Conservation (phyloP, 805 yeast genomes). For the Maudiozyma serrabonitensis region DNA sequence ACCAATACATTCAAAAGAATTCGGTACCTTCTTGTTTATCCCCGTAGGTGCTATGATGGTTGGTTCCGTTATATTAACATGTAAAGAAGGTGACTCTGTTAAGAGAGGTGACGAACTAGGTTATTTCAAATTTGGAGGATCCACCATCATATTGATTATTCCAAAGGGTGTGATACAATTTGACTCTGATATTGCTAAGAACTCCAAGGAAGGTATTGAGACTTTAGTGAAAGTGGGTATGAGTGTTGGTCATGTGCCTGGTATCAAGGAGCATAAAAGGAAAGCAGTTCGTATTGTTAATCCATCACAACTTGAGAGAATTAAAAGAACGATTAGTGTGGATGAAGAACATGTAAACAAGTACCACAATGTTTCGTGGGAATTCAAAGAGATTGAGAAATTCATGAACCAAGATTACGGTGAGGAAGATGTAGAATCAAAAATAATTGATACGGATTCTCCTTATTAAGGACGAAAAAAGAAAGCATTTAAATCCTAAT, state of each 20-base stretch:
- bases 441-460: not conserved
- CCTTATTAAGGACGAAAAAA: too few species aligned
- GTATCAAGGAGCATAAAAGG: constrained; percentile 40
- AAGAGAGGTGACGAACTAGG: constrained; percentile 78
- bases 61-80: constrained; percentile 74
- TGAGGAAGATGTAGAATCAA: not conserved
- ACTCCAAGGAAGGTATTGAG: constrained; percentile 63
- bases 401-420: constrained; percentile 6
- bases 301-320: constrained; percentile 19
- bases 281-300: constrained; percentile 29
- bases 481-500: not conserved
- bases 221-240: constrained; percentile 84
- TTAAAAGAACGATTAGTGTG: constrained; percentile 24
- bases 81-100: constrained; percentile 47
- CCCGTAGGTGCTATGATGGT: constrained; percentile 99
- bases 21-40: constrained; percentile 68
- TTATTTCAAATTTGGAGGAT: constrained; percentile 93
- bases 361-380: constrained; percentile 22
- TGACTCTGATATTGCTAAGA: constrained; percentile 64
- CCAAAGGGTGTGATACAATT: constrained; percentile 42
- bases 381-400: constrained; percentile 16
- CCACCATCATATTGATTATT: constrained; percentile 66
- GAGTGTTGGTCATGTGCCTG: constrained; percentile 72
- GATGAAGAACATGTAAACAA: constrained; percentile 14
- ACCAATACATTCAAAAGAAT: constrained; percentile 65